Percentiles rank a stretch among this genome's conserved stretches.
Evolutionary conservation across 73 alveolate species (phyloP).

Genomic region (Tetrahymena thermophila): DNA sequence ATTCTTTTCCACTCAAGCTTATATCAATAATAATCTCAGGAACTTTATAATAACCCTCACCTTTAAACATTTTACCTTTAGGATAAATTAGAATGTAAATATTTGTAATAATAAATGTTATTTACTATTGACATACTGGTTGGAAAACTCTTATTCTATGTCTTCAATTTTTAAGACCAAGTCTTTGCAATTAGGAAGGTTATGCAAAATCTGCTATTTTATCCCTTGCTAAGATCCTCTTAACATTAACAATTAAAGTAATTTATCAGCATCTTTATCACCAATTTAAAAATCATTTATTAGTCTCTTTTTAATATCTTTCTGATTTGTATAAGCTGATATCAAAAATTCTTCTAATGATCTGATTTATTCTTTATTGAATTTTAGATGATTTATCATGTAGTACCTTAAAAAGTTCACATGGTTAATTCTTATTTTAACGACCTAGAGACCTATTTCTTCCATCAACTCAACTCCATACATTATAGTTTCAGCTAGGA

Average conservation of each 20-base stretch:
- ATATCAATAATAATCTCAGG: neutral
- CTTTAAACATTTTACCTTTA: neutral
- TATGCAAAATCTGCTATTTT: neutral
- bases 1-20: neutral
- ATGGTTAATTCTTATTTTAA: neutral
- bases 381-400: neutral
- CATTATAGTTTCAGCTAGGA: neutral
- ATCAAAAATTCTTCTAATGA: neutral
- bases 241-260: neutral
- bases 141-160: neutral
- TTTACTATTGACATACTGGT: neutral
- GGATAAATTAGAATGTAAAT: neutral
- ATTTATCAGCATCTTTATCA: neutral
- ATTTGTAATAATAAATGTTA: neutral
- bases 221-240: neutral
- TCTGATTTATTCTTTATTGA: neutral
- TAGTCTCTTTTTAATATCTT: neutral
- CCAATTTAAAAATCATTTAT: neutral
- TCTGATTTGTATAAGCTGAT: neutral
- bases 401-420: neutral
- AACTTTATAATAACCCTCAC: neutral
- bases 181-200: neutral
- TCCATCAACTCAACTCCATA: neutral
- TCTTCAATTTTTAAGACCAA: neutral
- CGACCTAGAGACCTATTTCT: neutral